phyloP scores from a whole-genome alignment of 352 stramenopile species.

The Peronospora destructor region DNA sequence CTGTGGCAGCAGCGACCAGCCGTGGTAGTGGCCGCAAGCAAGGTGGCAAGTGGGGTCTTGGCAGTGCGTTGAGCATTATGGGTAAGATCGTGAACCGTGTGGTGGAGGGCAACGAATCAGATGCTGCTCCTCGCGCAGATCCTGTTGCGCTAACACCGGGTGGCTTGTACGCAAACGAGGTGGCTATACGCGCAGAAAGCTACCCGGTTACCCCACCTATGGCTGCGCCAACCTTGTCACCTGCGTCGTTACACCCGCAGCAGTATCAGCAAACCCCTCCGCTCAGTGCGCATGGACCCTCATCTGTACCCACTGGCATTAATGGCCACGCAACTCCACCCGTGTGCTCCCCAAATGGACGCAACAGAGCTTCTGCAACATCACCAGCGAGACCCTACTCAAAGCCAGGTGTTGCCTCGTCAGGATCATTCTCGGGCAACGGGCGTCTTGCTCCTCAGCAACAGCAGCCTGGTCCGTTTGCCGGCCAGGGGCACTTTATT shows the following conservation, averaged over 20 bases:
- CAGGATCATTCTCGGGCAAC: conserved; percentile 22
- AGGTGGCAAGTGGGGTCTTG: conserved; percentile 69
- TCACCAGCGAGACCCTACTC: conserved; percentile 11
- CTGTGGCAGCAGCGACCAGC: conserved; percentile 40
- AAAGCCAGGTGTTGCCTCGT: conserved; percentile 11
- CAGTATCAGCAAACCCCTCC: conserved; percentile 23
- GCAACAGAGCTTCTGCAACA: conserved; percentile 14
- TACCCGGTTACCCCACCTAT: conserved; percentile 26
- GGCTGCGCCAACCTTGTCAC: conserved; percentile 8
- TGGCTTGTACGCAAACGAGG: conserved; percentile 31
- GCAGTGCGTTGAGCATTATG: conserved; percentile 79
- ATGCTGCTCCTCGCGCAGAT: conserved; percentile 2
- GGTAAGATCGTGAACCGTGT: conserved; percentile 84
- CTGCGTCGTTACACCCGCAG: conserved; percentile 15
- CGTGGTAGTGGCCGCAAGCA: conserved; percentile 40
- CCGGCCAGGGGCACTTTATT: conserved; percentile 17
- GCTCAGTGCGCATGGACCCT: conserved; percentile 14
- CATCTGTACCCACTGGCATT: conserved; percentile 12
- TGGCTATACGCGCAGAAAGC: conserved; percentile 15
- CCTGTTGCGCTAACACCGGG: conserved; percentile 13
- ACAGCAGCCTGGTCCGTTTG: conserved; percentile 23
- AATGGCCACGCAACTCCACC: conserved; percentile 28
- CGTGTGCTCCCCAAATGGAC: conserved; percentile 20
- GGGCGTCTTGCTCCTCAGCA: conserved; percentile 9
- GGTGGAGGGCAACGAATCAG: conserved; percentile 64